These are phyloP conservation scores for Xylariaceae sp. DNA, from an alignment of 2,329 filamentous ascomycete species.

Conservation along the genomic window DNA sequence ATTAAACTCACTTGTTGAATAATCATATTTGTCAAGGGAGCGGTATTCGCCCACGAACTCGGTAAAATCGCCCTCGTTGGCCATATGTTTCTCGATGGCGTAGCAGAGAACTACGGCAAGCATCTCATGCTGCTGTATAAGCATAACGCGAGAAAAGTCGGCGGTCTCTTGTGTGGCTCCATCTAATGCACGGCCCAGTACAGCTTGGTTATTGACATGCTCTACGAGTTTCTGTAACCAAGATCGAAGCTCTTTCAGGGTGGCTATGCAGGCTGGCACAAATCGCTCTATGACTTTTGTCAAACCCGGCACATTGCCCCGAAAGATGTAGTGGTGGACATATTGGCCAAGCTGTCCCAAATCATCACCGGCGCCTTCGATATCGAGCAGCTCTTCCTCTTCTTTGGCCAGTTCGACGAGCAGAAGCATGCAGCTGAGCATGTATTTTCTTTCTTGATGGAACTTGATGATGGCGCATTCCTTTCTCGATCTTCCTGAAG, in stretches of 20 bases:
- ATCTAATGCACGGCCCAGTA: conserved; percentile 62
- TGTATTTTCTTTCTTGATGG: conserved; percentile 77
- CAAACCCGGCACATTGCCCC: conserved; percentile 42
- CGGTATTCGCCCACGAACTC: conserved; percentile 65
- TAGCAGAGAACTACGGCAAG: conserved; percentile 76
- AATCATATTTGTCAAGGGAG: conserved; percentile 71
- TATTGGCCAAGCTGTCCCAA: conserved; percentile 54
- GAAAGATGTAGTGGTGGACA: conserved; percentile 54
- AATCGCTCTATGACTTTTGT: conserved; percentile 48
- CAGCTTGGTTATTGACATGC: conserved; percentile 67
- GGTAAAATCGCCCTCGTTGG: conserved; percentile 67
- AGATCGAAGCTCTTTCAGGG: conserved; percentile 70
- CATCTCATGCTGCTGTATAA: conserved; percentile 86
- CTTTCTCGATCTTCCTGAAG: conserved; percentile 67
- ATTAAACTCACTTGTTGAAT: conserved; percentile 20
- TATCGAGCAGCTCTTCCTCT: conserved; percentile 52
- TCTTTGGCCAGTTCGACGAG: conserved; percentile 67
- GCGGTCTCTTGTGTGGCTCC: conserved; percentile 69
- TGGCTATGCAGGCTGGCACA: conserved; percentile 68
- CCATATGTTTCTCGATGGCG: conserved; percentile 72
- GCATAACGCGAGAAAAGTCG: conserved; percentile 73
- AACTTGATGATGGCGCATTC: conserved; percentile 82
- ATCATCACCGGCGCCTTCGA: conserved; percentile 44
- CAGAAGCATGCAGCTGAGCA: conserved; percentile 79
- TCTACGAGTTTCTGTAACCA: conserved; percentile 76